phyloP scores from a whole-genome alignment of 805 yeast genomes.

The Candida peoriensis region DNA sequence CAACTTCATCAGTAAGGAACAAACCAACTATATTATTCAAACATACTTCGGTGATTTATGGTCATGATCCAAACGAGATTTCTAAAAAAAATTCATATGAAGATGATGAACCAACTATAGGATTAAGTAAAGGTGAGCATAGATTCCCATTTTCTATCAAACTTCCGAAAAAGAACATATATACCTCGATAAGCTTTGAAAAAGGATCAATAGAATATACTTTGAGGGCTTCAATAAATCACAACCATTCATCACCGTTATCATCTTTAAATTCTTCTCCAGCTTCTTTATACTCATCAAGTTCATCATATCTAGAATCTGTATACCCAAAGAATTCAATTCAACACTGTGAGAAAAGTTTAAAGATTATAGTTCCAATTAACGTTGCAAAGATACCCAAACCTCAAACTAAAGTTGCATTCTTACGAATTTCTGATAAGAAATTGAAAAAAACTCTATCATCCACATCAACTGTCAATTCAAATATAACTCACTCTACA shows the following conservation, averaged over 20 bases:
- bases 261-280: conserved; percentile 18
- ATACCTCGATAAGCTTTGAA: conserved; percentile 76
- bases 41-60: conserved; percentile 56
- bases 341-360: conserved; percentile 48
- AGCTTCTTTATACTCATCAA: conserved; percentile 15
- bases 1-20: conserved; percentile 49
- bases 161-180: conserved; percentile 68
- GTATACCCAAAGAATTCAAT: conserved; percentile 23
- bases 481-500: conserved; percentile 20
- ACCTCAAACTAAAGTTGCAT: conserved; percentile 61
- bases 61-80: conserved; percentile 28
- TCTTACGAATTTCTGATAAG: conserved; percentile 50
- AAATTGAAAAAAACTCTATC: conserved; percentile 34
- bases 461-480: conserved; percentile 36
- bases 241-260: conserved; percentile 15
- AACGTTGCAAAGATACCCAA: conserved; percentile 64
- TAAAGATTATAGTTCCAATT: conserved; percentile 65
- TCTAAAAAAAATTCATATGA: conserved; percentile 4
- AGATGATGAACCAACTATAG: conserved; percentile 29
- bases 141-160: conserved; percentile 80
- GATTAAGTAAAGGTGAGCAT: conserved; percentile 79
- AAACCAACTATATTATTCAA: conserved; percentile 49
- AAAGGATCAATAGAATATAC: conserved; percentile 74
- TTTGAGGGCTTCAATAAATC: conserved; percentile 41
- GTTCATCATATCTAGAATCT: conserved; percentile 10